Conservation (phyloP, 2,329 filamentous ascomycete genomes). For the Aureobasidium zeae region DNA sequence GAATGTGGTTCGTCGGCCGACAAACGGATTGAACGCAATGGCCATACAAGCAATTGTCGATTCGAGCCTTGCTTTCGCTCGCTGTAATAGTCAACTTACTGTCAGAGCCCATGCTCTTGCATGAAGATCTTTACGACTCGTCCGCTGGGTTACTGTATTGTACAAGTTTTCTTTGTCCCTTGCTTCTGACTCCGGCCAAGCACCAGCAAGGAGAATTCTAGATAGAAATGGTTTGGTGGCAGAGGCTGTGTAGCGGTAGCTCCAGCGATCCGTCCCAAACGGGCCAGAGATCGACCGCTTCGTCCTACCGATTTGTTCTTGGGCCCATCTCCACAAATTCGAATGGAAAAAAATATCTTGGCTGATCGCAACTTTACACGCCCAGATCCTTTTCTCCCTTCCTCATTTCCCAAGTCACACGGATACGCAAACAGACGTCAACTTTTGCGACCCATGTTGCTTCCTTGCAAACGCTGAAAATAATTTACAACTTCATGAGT, state of each 20-base stretch:
- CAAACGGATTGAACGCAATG: constrained; percentile 12
- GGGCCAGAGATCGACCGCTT: constrained; percentile 11
- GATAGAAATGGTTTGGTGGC: constrained; percentile 12
- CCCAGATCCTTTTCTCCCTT: constrained; percentile 11
- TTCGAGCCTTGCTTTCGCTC: constrained; percentile 14
- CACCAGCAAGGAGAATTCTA: constrained; percentile 13
- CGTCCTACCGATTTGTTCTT: neutral
- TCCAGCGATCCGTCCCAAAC: constrained; percentile 3
- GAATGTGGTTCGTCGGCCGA: constrained; percentile 8
- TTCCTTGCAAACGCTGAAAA: constrained; percentile 10
- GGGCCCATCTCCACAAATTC: constrained; percentile 13
- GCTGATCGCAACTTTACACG: constrained; percentile 15
- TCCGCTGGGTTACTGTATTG: no score
- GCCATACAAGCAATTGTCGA: constrained; percentile 8
- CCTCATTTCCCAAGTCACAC: constrained; percentile 9
- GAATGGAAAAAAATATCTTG: constrained; percentile 9
- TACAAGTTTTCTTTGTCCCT: constrained; percentile 15
- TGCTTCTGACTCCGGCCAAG: constrained; percentile 15
- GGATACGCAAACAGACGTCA: constrained; percentile 2
- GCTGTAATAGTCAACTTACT: no score
- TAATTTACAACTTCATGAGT: constrained; percentile 3
- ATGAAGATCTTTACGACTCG: constrained; percentile 12
- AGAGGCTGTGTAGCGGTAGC: constrained; percentile 11
- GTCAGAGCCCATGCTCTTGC: constrained; percentile 11
- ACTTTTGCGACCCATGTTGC: neutral